These are phyloP conservation scores for Globisporangium perplexum DNA, from an alignment of 352 stramenopile genomes.

Conservation along the genomic window DNA sequence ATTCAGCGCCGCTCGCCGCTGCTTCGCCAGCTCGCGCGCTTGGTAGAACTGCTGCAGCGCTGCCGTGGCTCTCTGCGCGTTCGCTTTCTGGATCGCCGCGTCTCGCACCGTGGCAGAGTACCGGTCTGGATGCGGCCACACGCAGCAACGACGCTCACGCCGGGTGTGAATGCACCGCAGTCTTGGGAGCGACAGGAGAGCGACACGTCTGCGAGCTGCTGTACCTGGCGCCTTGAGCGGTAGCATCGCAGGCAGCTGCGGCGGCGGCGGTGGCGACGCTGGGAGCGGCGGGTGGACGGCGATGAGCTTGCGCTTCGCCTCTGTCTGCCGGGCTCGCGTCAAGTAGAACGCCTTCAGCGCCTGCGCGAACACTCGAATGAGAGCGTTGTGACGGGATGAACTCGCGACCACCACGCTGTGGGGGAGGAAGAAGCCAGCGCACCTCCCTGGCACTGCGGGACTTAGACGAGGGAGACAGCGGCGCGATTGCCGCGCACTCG, in stretches of 20 bases:
- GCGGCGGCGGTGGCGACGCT: not conserved
- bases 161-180: too few relatives aligned
- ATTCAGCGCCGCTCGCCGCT: slow-evolving; percentile 17
- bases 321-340: slow-evolving; percentile 37
- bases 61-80: slow-evolving; percentile 12
- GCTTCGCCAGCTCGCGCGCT: slow-evolving; percentile 12
- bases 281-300: slow-evolving; percentile 12
- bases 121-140: slow-evolving; percentile 3
- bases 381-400: not conserved
- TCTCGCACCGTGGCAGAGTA: slow-evolving; percentile 16
- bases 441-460: slow-evolving; percentile 30
- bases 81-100: slow-evolving; percentile 11
- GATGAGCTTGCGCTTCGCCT: slow-evolving; percentile 38
- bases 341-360: slow-evolving; percentile 52
- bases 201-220: too few relatives aligned
- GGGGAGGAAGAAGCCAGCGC: not conserved
- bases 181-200: not conserved
- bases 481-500: not conserved
- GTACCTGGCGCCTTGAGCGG: slow-evolving; percentile 24
- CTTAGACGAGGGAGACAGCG: slow-evolving; percentile 13
- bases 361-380: slow-evolving; percentile 15
- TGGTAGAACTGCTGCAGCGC: slow-evolving; percentile 23
- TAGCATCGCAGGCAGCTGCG: slow-evolving; percentile 11
- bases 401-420: not conserved
- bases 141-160: not conserved